A percentile compares a stretch with the other conserved stretches of the same genome.
These are phyloP conservation scores for Neolentinus lepideus DNA, from an alignment of 1,284 basidiomycete genomes.

Conservation along the genomic window DNA sequence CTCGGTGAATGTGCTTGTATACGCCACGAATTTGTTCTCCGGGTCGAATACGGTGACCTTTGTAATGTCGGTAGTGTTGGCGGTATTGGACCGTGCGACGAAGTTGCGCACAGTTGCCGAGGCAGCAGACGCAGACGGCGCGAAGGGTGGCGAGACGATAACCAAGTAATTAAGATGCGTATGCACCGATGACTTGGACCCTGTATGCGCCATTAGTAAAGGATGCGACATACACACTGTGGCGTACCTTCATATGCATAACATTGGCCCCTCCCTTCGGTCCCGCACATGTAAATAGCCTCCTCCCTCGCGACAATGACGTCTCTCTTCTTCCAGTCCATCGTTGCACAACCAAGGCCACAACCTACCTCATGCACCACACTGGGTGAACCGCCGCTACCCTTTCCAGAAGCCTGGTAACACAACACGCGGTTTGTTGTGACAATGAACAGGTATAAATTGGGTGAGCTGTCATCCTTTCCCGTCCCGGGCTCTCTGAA, in stretches of 20 bases:
- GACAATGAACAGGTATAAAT: conserved; percentile 74
- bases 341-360: conserved; percentile 77
- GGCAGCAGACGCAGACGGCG: conserved; percentile 55
- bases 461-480: conserved; percentile 18
- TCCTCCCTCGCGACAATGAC: conserved; percentile 89
- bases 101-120: conserved; percentile 75
- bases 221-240: too few relatives aligned
- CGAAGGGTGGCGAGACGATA: conserved; percentile 82
- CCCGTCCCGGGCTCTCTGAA: conserved; percentile 64
- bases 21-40: conserved; percentile 89
- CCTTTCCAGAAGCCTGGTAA: conserved; percentile 74
- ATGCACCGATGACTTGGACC: conserved; percentile 64
- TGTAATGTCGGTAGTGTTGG: conserved; percentile 56
- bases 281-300: conserved; percentile 84
- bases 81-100: conserved; percentile 42
- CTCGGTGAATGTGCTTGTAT: conserved; percentile 70
- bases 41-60: conserved; percentile 90
- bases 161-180: conserved; percentile 79
- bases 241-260: conserved; percentile 92
- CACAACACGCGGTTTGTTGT: conserved; percentile 79
- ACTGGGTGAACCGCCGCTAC: conserved; percentile 57
- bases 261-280: conserved; percentile 79
- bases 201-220: too few relatives aligned
- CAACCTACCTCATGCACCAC: conserved; percentile 85
- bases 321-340: conserved; percentile 65